A percentile compares a stretch with the other conserved stretches of the same genome.
Evolutionary conservation across 306 rosid species (phyloP).

Genomic region (Cucumis sativus): Cucumber_9930_V3 NC_026656.2:22226001-22226500

Average conservation of each 20-base stretch:
- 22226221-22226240: slow-evolving; percentile 81
- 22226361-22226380: slow-evolving; percentile 56
- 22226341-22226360: slow-evolving; percentile 44
- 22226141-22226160: slow-evolving; percentile 78
- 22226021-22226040: slow-evolving; percentile 57
- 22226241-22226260: slow-evolving; percentile 84
- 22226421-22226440: background rate
- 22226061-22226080: slow-evolving; percentile 76
- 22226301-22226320: slow-evolving; percentile 63
- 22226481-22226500: background rate
- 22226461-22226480: background rate
- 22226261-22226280: slow-evolving; percentile 79
- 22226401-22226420: background rate
- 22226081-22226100: slow-evolving; percentile 76
- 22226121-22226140: slow-evolving; percentile 83
- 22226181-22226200: slow-evolving; percentile 33
- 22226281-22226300: slow-evolving; percentile 72
- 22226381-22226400: slow-evolving; percentile 25
- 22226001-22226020: slow-evolving; percentile 34
- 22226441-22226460: background rate
- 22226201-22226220: slow-evolving; percentile 41
- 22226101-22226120: slow-evolving; percentile 90
- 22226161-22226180: slow-evolving; percentile 59
- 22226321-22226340: slow-evolving; percentile 71
- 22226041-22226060: slow-evolving; percentile 90